Evolutionary conservation across 192 early-diverging fungal genomes (phyloP).

Genomic region (Borealophlyctis nickersoniae): DNA sequence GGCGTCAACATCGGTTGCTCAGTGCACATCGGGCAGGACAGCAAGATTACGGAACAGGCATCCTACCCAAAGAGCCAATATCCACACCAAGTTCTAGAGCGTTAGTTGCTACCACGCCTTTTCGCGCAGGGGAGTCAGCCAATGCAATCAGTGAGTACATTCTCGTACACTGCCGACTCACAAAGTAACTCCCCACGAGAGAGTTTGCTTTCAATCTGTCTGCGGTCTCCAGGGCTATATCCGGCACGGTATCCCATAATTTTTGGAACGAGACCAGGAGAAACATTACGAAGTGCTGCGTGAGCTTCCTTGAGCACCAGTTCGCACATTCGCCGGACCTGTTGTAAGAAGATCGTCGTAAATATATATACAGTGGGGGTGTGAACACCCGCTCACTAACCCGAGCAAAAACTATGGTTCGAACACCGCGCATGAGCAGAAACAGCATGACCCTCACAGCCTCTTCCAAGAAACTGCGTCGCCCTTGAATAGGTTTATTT

Average conservation of each 20-base stretch:
- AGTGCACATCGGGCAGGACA: no score
- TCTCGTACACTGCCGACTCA: background rate
- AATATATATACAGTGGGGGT: no score
- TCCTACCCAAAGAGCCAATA: constrained; percentile 52
- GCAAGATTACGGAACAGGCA: background rate
- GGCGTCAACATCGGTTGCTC: background rate
- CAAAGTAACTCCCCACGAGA: constrained; percentile 61
- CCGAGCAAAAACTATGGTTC: constrained; percentile 39
- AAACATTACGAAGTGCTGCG: constrained; percentile 28
- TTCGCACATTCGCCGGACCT: constrained; percentile 54
- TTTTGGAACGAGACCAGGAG: constrained; percentile 10
- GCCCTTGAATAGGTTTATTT: constrained; percentile 16
- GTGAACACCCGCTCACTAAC: constrained; percentile 7
- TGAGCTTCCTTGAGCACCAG: constrained; percentile 33
- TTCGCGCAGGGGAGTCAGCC: background rate
- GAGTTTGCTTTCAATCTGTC: constrained; percentile 66
- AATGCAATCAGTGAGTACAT: background rate
- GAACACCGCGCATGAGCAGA: constrained; percentile 12
- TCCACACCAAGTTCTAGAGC: constrained; percentile 84
- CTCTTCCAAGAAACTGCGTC: constrained; percentile 19
- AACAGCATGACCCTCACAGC: constrained; percentile 16
- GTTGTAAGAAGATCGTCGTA: constrained; percentile 51
- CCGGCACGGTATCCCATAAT: constrained; percentile 77
- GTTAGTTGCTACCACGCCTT: constrained; percentile 67
- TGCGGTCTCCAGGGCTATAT: constrained; percentile 63